These are phyloP conservation scores for Capsella bursapastoris DNA, from an alignment of 345 rosid genomes.

Conservation along the genomic window DNA sequence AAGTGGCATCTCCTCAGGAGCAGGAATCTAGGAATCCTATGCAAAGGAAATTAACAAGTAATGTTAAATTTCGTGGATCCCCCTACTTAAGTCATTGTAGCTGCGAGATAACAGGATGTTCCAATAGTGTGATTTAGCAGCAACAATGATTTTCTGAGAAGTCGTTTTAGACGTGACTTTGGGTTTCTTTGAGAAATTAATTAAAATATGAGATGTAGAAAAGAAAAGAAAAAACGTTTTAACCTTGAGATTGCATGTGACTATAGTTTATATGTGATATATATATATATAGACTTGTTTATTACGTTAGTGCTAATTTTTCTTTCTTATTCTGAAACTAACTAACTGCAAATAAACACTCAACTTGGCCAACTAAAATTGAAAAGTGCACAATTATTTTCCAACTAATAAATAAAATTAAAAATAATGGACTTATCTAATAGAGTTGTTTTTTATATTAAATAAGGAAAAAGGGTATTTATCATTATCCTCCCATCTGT, in stretches of 20 bases:
- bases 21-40: background rate
- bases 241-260: background rate
- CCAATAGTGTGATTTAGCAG: background rate
- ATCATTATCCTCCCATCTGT: background rate
- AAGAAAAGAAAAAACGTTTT: background rate
- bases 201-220: background rate
- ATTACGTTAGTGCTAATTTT: background rate
- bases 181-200: background rate
- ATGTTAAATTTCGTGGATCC: background rate
- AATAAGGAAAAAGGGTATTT: background rate
- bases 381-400: background rate
- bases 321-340: no score
- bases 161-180: background rate
- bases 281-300: background rate
- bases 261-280: no score
- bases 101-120: background rate
- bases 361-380: background rate
- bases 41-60: background rate
- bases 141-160: background rate
- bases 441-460: background rate
- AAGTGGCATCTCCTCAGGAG: background rate
- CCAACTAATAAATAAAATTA: background rate
- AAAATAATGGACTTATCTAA: background rate
- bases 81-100: background rate
- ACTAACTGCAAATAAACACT: no score